phyloP scores from a whole-genome alignment of 1,284 basidiomycete genomes.

The Cryptococcus sp. region DNA sequence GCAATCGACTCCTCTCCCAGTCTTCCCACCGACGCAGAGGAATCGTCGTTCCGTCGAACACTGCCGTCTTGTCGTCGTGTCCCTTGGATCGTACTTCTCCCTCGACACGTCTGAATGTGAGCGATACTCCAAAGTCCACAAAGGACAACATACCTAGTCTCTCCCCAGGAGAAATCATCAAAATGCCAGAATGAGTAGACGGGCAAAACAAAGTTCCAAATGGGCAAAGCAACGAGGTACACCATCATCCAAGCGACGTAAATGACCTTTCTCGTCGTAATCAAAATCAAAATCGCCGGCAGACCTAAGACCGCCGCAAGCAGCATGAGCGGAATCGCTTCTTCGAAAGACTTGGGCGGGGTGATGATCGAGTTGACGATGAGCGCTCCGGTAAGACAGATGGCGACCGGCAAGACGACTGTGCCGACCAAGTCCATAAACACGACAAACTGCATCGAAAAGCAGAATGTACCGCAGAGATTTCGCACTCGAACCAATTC shows the following conservation, averaged over 20 bases:
- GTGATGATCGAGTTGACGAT: constrained; percentile 72
- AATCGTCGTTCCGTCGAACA: constrained; percentile 58
- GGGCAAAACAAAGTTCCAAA: constrained; percentile 94
- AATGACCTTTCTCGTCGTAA: constrained; percentile 89
- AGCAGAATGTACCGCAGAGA: constrained; percentile 91
- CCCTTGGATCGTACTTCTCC: constrained; percentile 66
- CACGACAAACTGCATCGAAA: constrained; percentile 96
- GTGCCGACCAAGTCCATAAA: constrained; percentile 98
- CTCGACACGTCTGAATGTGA: constrained; percentile 71
- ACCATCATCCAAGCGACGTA: constrained; percentile 98
- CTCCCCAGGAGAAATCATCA: constrained; percentile 94
- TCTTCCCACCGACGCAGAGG: constrained; percentile 97
- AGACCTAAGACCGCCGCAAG: constrained; percentile 87
- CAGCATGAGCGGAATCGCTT: constrained; percentile 90
- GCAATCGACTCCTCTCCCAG: constrained; percentile 94
- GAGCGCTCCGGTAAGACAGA: constrained; percentile 82
- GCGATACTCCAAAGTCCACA: not conserved
- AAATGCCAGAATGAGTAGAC: constrained; percentile 99
- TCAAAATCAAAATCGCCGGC: constrained; percentile 83
- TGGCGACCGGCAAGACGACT: constrained; percentile 89
- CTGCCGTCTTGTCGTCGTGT: constrained; percentile 61
- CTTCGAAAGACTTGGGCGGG: constrained; percentile 78
- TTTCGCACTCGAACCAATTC: constrained; percentile 95
- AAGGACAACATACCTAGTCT: constrained; percentile 67
- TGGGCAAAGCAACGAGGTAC: constrained; percentile 83